phyloP scores from a whole-genome alignment of 306 rosid genomes.

The Quercus ilex region DNA sequence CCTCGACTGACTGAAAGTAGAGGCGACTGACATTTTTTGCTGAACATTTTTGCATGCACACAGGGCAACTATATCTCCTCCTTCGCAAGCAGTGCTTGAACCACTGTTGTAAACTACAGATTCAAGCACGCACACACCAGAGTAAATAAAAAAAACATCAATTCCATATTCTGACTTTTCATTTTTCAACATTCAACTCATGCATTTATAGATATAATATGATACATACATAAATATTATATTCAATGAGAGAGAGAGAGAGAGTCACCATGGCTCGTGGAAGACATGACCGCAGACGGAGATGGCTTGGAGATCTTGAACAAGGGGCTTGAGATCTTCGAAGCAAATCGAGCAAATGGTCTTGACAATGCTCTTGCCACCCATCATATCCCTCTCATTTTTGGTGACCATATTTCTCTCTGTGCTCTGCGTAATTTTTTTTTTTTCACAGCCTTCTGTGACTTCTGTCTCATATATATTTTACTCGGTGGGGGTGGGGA shows the following conservation, averaged over 20 bases:
- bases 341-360: slow-evolving; percentile 92
- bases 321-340: slow-evolving; percentile 72
- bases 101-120: slow-evolving; percentile 81
- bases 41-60: slow-evolving; percentile 79
- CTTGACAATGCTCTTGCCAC: slow-evolving; percentile 36
- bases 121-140: background rate
- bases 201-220: too few species aligned
- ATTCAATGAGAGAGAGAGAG: background rate
- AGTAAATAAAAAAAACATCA: slow-evolving; percentile 6
- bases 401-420: background rate
- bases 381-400: slow-evolving; percentile 35
- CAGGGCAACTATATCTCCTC: slow-evolving; percentile 72
- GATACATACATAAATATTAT: background rate
- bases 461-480: too few species aligned
- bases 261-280: slow-evolving; percentile 80
- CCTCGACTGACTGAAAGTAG: slow-evolving; percentile 85
- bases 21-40: slow-evolving; percentile 56
- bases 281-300: slow-evolving; percentile 89
- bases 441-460: background rate
- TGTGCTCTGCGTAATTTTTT: background rate
- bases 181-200: background rate
- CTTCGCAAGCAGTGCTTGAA: slow-evolving; percentile 62
- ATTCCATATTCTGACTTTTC: background rate
- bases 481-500: too few species aligned
- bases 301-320: slow-evolving; percentile 81